phyloP scores from a whole-genome alignment of 2,329 filamentous ascomycete species.

The Aspergillus vadensis region DNA sequence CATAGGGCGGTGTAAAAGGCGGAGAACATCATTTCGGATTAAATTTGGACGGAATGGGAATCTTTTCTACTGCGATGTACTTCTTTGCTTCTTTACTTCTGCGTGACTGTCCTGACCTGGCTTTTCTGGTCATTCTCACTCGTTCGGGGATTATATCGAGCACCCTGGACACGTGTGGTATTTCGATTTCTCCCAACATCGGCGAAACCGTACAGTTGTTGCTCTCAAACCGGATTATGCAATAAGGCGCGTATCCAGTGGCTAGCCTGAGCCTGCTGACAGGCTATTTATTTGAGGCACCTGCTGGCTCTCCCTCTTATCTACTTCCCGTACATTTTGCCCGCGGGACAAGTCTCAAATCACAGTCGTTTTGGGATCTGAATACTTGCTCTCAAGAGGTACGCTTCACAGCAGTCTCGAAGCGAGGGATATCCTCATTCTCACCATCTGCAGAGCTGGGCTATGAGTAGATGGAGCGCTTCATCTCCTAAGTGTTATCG shows the following conservation, averaged over 20 bases:
- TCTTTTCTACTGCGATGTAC: not conserved
- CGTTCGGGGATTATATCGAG: too few species aligned
- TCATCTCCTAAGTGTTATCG: not conserved
- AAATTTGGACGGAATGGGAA: conserved; percentile 5
- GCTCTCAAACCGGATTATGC: not conserved
- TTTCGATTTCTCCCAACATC: not conserved
- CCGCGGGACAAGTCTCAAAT: not conserved
- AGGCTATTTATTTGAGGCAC: not conserved
- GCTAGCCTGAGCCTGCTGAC: conserved; percentile 1
- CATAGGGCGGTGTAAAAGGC: conserved; percentile 66
- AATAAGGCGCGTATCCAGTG: not conserved
- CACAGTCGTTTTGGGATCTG: not conserved
- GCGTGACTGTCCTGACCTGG: not conserved
- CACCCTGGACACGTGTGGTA: too few species aligned
- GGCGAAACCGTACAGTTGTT: not conserved
- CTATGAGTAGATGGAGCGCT: not conserved
- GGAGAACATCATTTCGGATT: conserved; percentile 26
- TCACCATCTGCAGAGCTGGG: not conserved
- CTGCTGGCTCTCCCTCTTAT: not conserved
- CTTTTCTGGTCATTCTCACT: too few species aligned
- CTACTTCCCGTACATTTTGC: not conserved
- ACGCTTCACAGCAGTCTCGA: not conserved
- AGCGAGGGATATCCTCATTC: not conserved
- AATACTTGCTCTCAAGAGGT: not conserved
- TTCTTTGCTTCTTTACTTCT: not conserved